Base-by-base conservation (phyloP, 139 green algal genomes). In the Volvox reticuliferus region DNA sequence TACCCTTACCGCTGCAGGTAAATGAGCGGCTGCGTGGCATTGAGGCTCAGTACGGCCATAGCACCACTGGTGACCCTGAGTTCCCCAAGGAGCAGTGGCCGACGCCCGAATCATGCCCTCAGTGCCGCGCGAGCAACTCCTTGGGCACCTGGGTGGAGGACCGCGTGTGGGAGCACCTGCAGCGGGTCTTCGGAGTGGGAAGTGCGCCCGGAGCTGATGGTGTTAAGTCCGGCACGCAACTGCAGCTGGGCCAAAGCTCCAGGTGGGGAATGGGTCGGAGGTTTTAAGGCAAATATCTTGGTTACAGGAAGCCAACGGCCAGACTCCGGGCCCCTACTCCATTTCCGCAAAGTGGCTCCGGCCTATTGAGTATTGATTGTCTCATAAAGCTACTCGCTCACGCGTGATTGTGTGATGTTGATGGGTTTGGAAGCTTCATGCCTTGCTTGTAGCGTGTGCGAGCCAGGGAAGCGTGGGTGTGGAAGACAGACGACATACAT, bases 41-140 rank as follows among this genome's bases (percentile, higher is more conserved):
- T 22, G 94, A 97, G 69, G 86, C 86, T 9, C 63, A 90, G 76
- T 88, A 94, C 50, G 89, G 92, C 17, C 69, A 92, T 71, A 94
- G 87, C 83, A 91, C 84, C 73, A 94, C 79, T 1, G 96, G 92
- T 13, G 97, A 98, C 88, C 93, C 95, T 32, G 79, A 78, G 1
- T 97, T 93, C 85, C 97, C 95, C 61, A 97, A 98, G 89, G 22
- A 92, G 36, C 92, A 94, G 83, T 98, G 95, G 95, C 96, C 95
- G 0, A 18, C 79, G 9, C 79, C 33, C 0, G 80, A 87, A 65
- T 14, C 28, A 26, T 93, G 90, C 84, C 71, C 84, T 24, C 0
- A 14, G 24, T 93, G 90, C 83, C 81, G 73, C 44, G 21, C 1
- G 19, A 44, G 17, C 21, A 26, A 44, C 35, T 18, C 36, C 36